phyloP scores from a whole-genome alignment of 2,329 filamentous ascomycete genomes.

The Diaporthe ilicicola region DNA sequence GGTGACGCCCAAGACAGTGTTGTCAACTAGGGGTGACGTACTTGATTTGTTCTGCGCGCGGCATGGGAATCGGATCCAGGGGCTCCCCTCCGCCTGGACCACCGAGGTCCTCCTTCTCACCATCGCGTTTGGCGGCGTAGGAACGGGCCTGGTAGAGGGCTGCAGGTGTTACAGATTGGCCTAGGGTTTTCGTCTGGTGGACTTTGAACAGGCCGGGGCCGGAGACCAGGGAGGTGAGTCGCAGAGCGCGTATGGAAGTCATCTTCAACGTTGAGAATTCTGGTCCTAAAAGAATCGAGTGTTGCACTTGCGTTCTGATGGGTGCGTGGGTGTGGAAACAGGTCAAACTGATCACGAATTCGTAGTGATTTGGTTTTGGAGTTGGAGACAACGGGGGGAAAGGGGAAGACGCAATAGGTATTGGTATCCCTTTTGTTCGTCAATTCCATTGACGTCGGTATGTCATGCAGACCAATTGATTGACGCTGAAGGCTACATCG shows the following conservation, averaged over 20 bases:
- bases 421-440: neutral
- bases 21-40: neutral
- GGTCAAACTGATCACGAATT: neutral
- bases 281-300: no score
- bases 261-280: neutral
- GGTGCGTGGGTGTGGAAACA: neutral
- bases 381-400: no score
- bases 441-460: neutral
- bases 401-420: neutral
- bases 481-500: neutral
- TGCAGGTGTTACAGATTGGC: neutral
- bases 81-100: conserved; percentile 32
- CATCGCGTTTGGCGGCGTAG: conserved; percentile 10
- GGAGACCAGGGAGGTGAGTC: neutral
- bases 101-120: conserved; percentile 27
- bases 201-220: neutral
- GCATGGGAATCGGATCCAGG: conserved; percentile 7
- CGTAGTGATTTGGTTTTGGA: neutral
- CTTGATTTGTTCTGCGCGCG: conserved; percentile 24
- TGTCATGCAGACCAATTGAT: neutral
- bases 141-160: neutral
- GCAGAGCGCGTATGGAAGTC: neutral
- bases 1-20: accelerated
- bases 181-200: neutral
- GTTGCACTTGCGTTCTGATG: no score